These are phyloP conservation scores for Glycine latifolia DNA, from an alignment of 306 rosid genomes.

Conservation along the genomic window DNA sequence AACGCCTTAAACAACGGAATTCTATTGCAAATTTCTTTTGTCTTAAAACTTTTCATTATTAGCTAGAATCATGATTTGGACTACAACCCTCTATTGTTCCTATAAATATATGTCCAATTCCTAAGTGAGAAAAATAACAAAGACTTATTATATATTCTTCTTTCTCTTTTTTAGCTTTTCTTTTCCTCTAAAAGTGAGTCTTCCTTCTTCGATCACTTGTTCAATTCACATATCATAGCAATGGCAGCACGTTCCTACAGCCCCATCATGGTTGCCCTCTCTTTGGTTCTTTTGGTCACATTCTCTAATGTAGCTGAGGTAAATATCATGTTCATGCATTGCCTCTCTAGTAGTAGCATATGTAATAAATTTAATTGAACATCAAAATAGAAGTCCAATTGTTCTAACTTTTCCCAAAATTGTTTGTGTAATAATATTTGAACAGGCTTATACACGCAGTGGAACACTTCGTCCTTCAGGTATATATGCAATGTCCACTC, in stretches of 20 bases:
- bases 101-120: conserved; percentile 54
- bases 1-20: conserved; percentile 60
- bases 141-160: neutral
- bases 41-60: neutral
- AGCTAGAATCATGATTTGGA: neutral
- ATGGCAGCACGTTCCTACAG: conserved; percentile 58
- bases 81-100: conserved; percentile 2
- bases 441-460: conserved; percentile 56
- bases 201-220: neutral
- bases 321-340: neutral
- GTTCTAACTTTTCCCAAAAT: neutral
- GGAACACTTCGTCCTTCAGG: conserved; percentile 69
- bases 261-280: conserved; percentile 52
- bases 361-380: too few species aligned
- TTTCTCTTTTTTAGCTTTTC: neutral
- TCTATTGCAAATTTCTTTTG: neutral
- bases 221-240: conserved; percentile 18
- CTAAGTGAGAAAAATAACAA: neutral
- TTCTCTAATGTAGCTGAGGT: conserved; percentile 71
- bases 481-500: conserved; percentile 17
- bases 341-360: neutral
- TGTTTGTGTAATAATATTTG: neutral
- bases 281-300: conserved; percentile 69
- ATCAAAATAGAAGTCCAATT: too few species aligned
- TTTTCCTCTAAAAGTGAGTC: neutral